phyloP scores from a whole-genome alignment of 805 yeast species.

The Sugiyamaella qingdaonensis region DNA sequence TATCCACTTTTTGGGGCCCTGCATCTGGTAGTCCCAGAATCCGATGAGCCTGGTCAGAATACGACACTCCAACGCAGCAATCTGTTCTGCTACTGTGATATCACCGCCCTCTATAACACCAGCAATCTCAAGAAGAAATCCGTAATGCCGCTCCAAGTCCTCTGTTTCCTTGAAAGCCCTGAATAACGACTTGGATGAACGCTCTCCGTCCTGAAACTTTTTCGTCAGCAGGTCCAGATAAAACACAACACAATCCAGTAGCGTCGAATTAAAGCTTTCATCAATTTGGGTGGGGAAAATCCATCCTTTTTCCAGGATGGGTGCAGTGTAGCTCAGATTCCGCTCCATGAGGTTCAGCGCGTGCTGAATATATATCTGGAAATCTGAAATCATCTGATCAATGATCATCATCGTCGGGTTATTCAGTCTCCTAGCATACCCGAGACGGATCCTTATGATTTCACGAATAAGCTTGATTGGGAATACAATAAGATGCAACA shows the following conservation, averaged over 20 bases:
- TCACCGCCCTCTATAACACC: slow-evolving; percentile 77
- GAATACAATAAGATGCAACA: slow-evolving; percentile 52
- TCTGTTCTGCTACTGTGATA: slow-evolving; percentile 72
- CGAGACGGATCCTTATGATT: slow-evolving; percentile 65
- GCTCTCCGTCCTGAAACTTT: slow-evolving; percentile 72
- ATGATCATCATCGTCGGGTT: slow-evolving; percentile 94
- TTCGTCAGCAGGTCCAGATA: slow-evolving; percentile 66
- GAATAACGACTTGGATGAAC: slow-evolving; percentile 50
- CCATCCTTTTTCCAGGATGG: slow-evolving; percentile 63
- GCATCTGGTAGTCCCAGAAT: slow-evolving; percentile 67
- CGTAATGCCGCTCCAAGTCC: slow-evolving; percentile 79
- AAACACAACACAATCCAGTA: slow-evolving; percentile 69
- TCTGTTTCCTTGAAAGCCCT: slow-evolving; percentile 90
- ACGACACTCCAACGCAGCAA: slow-evolving; percentile 60
- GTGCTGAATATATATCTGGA: slow-evolving; percentile 67
- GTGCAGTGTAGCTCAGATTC: slow-evolving; percentile 48
- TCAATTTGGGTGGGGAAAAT: slow-evolving; percentile 61
- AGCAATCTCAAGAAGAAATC: slow-evolving; percentile 70
- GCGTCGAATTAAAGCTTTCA: slow-evolving; percentile 57
- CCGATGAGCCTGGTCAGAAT: slow-evolving; percentile 63
- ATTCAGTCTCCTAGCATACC: slow-evolving; percentile 70
- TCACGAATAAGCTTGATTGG: slow-evolving; percentile 80
- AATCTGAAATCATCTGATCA: slow-evolving; percentile 87
- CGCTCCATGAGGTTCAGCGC: slow-evolving; percentile 73
- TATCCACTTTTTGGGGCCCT: slow-evolving; percentile 49